phyloP scores from a whole-genome alignment of 1,284 basidiomycete genomes.

The Cerrena zonata region DNA sequence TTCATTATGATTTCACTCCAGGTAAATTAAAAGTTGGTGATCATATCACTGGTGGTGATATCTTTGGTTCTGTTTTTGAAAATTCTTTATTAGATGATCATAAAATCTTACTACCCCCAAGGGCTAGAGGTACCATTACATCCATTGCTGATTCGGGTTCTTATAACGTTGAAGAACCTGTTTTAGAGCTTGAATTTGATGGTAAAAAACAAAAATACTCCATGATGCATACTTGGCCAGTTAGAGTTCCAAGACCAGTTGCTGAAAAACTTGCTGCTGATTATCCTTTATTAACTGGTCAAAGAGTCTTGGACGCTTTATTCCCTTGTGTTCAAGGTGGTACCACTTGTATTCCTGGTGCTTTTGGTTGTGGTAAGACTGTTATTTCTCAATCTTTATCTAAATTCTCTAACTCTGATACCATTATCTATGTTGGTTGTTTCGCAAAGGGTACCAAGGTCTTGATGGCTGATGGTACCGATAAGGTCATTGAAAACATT shows the following conservation, averaged over 20 bases:
- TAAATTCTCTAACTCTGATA: constrained; percentile 99
- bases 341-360: constrained; percentile 97
- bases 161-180: constrained; percentile 90
- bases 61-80: constrained; percentile 93
- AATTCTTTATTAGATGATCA: constrained; percentile 95
- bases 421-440: constrained; percentile 98
- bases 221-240: constrained; percentile 98
- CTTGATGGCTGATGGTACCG: too few relatives aligned
- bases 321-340: constrained; percentile 99
- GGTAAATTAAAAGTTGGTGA: constrained; percentile 76
- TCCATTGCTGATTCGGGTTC: constrained; percentile 91
- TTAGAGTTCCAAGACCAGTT: constrained; percentile 95
- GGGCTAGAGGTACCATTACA: constrained; percentile 94
- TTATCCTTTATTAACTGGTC: constrained; percentile 90
- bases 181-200: constrained; percentile 96
- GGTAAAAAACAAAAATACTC: constrained; percentile 91
- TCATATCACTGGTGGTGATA: constrained; percentile 94
- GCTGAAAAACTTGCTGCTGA: constrained; percentile 94
- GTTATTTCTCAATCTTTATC: constrained; percentile 96
- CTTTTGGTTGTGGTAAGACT: constrained; percentile 97
- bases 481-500: too few relatives aligned
- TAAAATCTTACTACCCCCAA: constrained; percentile 93
- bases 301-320: constrained; percentile 93
- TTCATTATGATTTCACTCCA: constrained; percentile 96
- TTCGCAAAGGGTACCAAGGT: constrained; percentile 89